These are phyloP conservation scores for Phytophthora macrochlamydospora DNA, from an alignment of 352 stramenopile genomes.

Conservation along the genomic window DNA sequence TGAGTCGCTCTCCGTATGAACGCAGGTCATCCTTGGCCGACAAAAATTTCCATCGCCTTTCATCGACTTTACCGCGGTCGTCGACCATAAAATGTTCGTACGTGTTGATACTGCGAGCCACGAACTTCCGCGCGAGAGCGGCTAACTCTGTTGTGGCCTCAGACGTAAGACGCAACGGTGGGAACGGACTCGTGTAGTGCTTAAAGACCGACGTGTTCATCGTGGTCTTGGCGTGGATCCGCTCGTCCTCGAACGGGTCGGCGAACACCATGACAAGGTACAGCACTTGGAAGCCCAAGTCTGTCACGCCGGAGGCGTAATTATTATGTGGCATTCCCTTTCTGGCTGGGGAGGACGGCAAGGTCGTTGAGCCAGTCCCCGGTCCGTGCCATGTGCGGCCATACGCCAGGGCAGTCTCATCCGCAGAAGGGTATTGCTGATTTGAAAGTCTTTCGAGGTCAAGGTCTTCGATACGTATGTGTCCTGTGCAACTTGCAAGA, in stretches of 20 bases:
- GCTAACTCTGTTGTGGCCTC: slow-evolving; percentile 25
- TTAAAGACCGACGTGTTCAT: slow-evolving; percentile 25
- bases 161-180: slow-evolving; percentile 41
- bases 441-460: no score
- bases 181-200: slow-evolving; percentile 36
- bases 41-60: slow-evolving; percentile 38
- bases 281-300: background rate
- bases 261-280: slow-evolving; percentile 22
- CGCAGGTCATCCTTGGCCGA: slow-evolving; percentile 30
- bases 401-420: no score
- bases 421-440: no score
- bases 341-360: background rate
- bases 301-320: slow-evolving; percentile 1
- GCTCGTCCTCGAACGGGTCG: slow-evolving; percentile 21
- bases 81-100: slow-evolving; percentile 44
- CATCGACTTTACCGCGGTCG: slow-evolving; percentile 30
- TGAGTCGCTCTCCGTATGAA: slow-evolving; percentile 26
- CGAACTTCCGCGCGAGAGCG: slow-evolving; percentile 31
- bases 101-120: slow-evolving; percentile 24
- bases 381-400: no score
- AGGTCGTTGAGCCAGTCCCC: no score
- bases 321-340: slow-evolving; percentile 20
- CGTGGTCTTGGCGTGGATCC: background rate
- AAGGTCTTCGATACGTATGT: no score
- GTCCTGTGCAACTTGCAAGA: no score